Percentiles rank a stretch among this genome's conserved stretches.
Conservation (phyloP, 2,329 filamentous ascomycete species). For the Fusarium zealandicum region DNA sequence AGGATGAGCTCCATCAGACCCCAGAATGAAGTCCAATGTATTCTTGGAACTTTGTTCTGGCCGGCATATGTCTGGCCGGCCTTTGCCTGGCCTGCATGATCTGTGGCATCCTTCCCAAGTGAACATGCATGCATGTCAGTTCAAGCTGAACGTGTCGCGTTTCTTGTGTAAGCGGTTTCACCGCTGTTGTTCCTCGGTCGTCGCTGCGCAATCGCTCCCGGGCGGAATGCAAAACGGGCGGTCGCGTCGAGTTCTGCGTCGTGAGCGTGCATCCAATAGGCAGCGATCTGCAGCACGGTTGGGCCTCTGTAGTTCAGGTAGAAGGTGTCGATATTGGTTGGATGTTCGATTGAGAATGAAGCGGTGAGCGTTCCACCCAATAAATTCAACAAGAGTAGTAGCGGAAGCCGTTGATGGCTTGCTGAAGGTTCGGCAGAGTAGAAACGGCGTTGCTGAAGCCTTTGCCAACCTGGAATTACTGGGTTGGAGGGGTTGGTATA, state of each 20-base stretch:
- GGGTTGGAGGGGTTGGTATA: too few species aligned
- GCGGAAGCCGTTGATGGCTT: too few species aligned
- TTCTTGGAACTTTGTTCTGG: neutral
- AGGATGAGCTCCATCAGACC: too few species aligned
- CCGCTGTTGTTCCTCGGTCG: slow-evolving; percentile 16
- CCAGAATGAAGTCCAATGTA: too few species aligned
- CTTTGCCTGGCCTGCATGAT: neutral
- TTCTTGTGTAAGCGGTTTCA: slow-evolving; percentile 14
- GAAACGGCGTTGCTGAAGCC: too few species aligned
- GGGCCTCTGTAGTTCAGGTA: slow-evolving; percentile 4
- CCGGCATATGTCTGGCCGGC: neutral
- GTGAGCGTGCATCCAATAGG: neutral
- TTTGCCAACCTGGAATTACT: too few species aligned
- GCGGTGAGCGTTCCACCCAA: slow-evolving; percentile 1
- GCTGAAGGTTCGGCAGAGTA: too few species aligned
- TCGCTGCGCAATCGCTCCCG: slow-evolving; percentile 25
- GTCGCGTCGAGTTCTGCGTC: slow-evolving; percentile 1
- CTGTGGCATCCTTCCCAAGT: slow-evolving; percentile 10
- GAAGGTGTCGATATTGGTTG: neutral
- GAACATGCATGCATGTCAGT: too few species aligned
- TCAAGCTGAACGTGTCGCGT: slow-evolving; percentile 1
- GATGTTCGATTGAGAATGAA: neutral
- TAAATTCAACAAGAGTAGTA: neutral
- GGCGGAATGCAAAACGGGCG: slow-evolving; percentile 3
- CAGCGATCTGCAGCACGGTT: neutral